phyloP scores from a whole-genome alignment of 2,329 filamentous ascomycete genomes.

The Sarocladium oryzae region DNA sequence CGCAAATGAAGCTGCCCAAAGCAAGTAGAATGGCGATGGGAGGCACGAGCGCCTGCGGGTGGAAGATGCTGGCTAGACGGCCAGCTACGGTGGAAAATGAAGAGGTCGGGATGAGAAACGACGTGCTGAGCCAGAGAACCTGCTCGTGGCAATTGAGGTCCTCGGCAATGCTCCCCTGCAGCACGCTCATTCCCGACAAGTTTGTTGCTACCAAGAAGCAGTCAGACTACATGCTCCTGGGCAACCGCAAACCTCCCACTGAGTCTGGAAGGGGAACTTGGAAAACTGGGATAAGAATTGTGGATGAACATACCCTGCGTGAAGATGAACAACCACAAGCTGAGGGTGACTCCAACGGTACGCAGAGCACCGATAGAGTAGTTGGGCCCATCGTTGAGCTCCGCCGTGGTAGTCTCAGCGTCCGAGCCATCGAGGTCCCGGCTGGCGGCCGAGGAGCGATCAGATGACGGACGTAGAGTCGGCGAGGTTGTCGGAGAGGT shows the following conservation, averaged over 20 bases:
- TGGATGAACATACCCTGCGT: conserved; percentile 50
- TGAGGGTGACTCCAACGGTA: conserved; percentile 41
- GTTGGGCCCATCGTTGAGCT: conserved; percentile 12
- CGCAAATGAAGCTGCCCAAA: conserved; percentile 58
- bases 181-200: conserved; percentile 75
- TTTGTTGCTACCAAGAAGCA: conserved; percentile 49
- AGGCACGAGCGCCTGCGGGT: conserved; percentile 59
- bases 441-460: neutral
- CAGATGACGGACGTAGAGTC: neutral
- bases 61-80: conserved; percentile 68
- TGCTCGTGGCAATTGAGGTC: conserved; percentile 68
- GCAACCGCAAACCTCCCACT: too few relatives aligned
- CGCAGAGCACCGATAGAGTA: conserved; percentile 24
- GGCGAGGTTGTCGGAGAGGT: conserved; percentile 4
- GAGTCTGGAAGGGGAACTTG: too few relatives aligned
- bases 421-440: neutral
- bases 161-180: conserved; percentile 68
- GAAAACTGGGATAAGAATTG: too few relatives aligned
- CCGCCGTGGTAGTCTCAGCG: neutral
- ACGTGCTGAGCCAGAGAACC: conserved; percentile 74
- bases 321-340: conserved; percentile 52
- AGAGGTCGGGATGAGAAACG: conserved; percentile 61
- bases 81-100: conserved; percentile 63
- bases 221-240: conserved; percentile 8
- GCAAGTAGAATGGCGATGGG: conserved; percentile 51